A percentile compares a stretch with the other conserved stretches of the same genome.
phyloP scores from a whole-genome alignment of 805 yeast genomes.

The Candida qinlingensis region DNA sequence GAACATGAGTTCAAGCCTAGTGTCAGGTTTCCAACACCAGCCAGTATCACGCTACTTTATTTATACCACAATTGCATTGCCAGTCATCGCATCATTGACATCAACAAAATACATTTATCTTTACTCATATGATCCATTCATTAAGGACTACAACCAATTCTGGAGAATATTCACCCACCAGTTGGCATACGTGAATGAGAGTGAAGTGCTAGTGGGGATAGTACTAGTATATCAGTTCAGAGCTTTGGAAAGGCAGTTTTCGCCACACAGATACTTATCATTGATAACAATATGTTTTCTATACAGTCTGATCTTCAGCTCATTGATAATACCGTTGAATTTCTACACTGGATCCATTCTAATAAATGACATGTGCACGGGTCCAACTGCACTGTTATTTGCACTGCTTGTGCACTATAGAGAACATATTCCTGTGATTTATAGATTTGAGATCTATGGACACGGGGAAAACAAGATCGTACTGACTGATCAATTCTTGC shows the following conservation, averaged over 20 bases:
- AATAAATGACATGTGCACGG: conserved; percentile 19
- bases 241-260: conserved; percentile 32
- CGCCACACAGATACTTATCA: conserved; percentile 31
- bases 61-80: conserved; percentile 20
- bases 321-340: conserved; percentile 12
- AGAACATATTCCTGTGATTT: conserved; percentile 34
- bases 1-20: conserved; percentile 26
- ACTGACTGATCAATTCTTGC: conserved; percentile 30
- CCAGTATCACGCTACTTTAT: conserved; percentile 30
- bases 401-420: conserved; percentile 32
- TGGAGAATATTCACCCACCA: conserved; percentile 26
- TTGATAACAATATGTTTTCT: conserved; percentile 11
- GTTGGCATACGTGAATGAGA: conserved; percentile 21
- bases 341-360: conserved; percentile 15
- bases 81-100: conserved; percentile 31
- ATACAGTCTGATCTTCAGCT: conserved; percentile 13
- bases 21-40: conserved; percentile 32
- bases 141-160: conserved; percentile 27
- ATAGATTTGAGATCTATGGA: conserved; percentile 29
- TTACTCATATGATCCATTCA: conserved; percentile 29
- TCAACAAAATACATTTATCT: conserved; percentile 31
- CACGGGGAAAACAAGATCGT: conserved; percentile 12
- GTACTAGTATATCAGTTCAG: conserved; percentile 34
- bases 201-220: conserved; percentile 32
- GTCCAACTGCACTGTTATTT: conserved; percentile 32